Evolutionary conservation across 305 asterid species (phyloP), one percentile per base, ranked within the genome.

Genomic region (Stenogyne calaminthoides): DNA sequence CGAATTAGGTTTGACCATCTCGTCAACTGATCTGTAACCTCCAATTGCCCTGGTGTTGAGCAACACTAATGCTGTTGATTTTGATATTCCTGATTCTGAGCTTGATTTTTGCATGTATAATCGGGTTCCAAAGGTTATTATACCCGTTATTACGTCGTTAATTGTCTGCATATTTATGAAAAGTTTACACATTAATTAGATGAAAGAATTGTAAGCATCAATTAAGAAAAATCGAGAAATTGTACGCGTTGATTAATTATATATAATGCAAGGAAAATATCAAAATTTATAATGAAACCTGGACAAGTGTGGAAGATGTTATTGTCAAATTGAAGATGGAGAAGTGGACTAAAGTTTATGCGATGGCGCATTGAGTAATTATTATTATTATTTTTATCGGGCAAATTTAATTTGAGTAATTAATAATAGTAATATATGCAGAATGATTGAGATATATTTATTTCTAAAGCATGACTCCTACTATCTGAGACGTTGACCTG

Each of bases 121-220:
- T 68, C 96, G 86, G 0, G 87, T 89, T 10, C 93, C 96, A 1
- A 67, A 71, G 3, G 56, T 64, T 4, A 91, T 80, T 56, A 82
- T 75, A 2, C 96, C 96, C 44, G 85, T 79, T 29, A 91, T 72
- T 36, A 91, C 94, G 39, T 91, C 97, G 34, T 91, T 91, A 3
- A 89, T 78, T 1, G 92, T 89, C 96, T 89, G 85, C 55, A 37
- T 4, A 62, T 15, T 6, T 1, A 15, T 3, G 2, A 54, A 4
- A 19, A 55, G 9, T 15, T n/a, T 49, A 47, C n/a, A 14, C 18
- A 5, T 46, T 11, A 46, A 7, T 12, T 9, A n/a, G n/a, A n/a
- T n/a, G 3, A 6, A 47, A 47, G 1, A 12, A 47, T n/a, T 14
- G 18, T 32, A 32, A 25, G 2, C 29, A 25, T 25, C 29, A 3